Evolutionary conservation across 2,329 filamentous ascomycete species (phyloP).

Genomic region (Xylariaceae sp.): DNA sequence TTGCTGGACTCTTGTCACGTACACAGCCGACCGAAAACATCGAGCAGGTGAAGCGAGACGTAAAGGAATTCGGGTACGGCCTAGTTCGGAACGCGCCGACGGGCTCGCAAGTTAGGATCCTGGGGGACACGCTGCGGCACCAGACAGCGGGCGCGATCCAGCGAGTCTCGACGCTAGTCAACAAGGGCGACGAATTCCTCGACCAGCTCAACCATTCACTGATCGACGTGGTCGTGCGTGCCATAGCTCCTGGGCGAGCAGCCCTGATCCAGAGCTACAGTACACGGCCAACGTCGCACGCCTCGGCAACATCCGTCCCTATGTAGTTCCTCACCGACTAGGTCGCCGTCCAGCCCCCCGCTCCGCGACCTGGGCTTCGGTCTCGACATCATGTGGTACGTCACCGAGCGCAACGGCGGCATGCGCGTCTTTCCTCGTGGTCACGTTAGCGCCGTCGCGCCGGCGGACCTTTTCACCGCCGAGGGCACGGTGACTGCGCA

Average conservation of each 20-base stretch:
- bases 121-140: slow-evolving; percentile 29
- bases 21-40: slow-evolving; percentile 33
- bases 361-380: slow-evolving; percentile 31
- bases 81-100: slow-evolving; percentile 33
- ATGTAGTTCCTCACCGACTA: slow-evolving; percentile 37
- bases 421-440: slow-evolving; percentile 34
- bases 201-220: slow-evolving; percentile 35
- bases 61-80: slow-evolving; percentile 34
- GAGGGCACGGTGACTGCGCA: slow-evolving; percentile 30
- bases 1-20: too few species aligned
- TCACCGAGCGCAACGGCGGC: slow-evolving; percentile 36
- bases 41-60: slow-evolving; percentile 31
- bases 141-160: slow-evolving; percentile 35
- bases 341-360: slow-evolving; percentile 29
- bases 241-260: slow-evolving; percentile 35
- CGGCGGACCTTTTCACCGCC: slow-evolving; percentile 26
- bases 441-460: slow-evolving; percentile 29
- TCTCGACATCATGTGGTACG: slow-evolving; percentile 35
- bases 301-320: slow-evolving; percentile 23
- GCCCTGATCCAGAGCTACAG: slow-evolving; percentile 32
- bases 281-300: slow-evolving; percentile 37
- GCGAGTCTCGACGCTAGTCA: slow-evolving; percentile 22
- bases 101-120: slow-evolving; percentile 25
- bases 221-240: slow-evolving; percentile 31
- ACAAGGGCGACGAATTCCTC: slow-evolving; percentile 35